These are phyloP conservation scores for Solanum peruvianum DNA, from an alignment of 257 asterid genomes.

Conservation along the genomic window DNA sequence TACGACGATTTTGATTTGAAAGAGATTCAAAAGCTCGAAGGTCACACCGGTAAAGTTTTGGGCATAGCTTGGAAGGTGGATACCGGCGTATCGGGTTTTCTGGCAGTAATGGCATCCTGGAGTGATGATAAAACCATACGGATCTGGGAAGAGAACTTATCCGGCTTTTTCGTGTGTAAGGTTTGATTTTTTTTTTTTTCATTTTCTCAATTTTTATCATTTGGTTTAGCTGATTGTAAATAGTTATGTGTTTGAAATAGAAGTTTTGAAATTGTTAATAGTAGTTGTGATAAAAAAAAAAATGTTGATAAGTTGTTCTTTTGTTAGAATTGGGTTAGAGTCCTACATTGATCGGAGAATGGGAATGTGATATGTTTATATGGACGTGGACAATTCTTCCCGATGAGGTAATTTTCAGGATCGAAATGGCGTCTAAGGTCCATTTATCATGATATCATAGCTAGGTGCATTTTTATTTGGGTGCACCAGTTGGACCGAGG, in stretches of 20 bases:
- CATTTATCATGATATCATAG: neutral
- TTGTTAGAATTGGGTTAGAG: no score
- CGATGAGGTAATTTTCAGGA: neutral
- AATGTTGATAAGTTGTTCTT: neutral
- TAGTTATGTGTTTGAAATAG: neutral
- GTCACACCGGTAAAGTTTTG: constrained; percentile 91
- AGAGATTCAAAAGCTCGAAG: constrained; percentile 65
- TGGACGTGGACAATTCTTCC: no score
- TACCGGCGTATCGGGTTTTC: constrained; percentile 49
- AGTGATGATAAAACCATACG: constrained; percentile 85
- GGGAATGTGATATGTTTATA: no score
- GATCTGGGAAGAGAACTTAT: constrained; percentile 58
- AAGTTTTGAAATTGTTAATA: neutral
- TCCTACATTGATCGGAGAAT: no score
- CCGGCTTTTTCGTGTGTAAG: constrained; percentile 70
- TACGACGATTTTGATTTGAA: constrained; percentile 43
- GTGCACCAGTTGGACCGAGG: neutral
- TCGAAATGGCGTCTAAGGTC: neutral
- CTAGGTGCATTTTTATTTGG: neutral
- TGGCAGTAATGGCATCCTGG: constrained; percentile 79
- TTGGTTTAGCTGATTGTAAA: neutral
- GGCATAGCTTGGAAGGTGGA: constrained; percentile 70
- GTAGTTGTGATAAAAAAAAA: neutral
- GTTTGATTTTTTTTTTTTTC: constrained; percentile 9
- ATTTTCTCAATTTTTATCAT: neutral